Conservation (phyloP, 2,329 filamentous ascomycete genomes). For the Fusarium nisikadoi region DNA sequence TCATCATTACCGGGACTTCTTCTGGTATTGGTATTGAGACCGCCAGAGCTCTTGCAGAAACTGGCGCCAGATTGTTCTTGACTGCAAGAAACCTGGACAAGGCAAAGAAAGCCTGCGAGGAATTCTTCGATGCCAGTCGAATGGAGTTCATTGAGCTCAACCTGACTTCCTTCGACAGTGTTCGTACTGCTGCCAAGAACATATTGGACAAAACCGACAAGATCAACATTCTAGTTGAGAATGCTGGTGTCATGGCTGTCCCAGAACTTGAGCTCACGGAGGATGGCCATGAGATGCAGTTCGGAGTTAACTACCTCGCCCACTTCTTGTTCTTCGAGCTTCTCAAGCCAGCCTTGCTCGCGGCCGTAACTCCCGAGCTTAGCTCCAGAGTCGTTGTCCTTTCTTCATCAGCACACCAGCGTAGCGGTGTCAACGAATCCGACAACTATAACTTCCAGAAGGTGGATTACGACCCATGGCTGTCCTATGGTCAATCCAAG, state of each 20-base stretch:
- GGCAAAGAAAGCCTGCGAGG: slow-evolving; percentile 28
- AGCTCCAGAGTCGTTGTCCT: slow-evolving; percentile 52
- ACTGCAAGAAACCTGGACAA: slow-evolving; percentile 43
- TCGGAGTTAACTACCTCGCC: slow-evolving; percentile 57
- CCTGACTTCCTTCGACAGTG: slow-evolving; percentile 41
- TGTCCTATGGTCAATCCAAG: slow-evolving; percentile 61
- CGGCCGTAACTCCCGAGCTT: slow-evolving; percentile 38
- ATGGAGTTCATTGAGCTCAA: slow-evolving; percentile 42
- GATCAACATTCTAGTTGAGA: slow-evolving; percentile 55
- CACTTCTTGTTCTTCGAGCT: slow-evolving; percentile 57
- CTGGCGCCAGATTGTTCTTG: slow-evolving; percentile 45
- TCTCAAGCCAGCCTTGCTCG: slow-evolving; percentile 51
- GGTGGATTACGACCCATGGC: slow-evolving; percentile 43
- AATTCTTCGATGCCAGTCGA: slow-evolving; percentile 21
- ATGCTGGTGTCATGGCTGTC: slow-evolving; percentile 55
- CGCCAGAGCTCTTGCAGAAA: slow-evolving; percentile 54
- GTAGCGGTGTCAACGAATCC: slow-evolving; percentile 13
- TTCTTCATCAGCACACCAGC: slow-evolving; percentile 37
- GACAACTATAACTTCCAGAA: slow-evolving; percentile 41
- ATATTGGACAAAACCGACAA: slow-evolving; percentile 33
- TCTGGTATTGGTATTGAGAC: slow-evolving; percentile 59
- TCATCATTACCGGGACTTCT: slow-evolving; percentile 57
- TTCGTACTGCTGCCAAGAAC: slow-evolving; percentile 34
- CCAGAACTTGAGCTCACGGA: slow-evolving; percentile 46
- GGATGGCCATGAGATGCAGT: slow-evolving; percentile 57